Conservation (phyloP, 2,329 filamentous ascomycete genomes). For the Helminthosporium solani region DNA sequence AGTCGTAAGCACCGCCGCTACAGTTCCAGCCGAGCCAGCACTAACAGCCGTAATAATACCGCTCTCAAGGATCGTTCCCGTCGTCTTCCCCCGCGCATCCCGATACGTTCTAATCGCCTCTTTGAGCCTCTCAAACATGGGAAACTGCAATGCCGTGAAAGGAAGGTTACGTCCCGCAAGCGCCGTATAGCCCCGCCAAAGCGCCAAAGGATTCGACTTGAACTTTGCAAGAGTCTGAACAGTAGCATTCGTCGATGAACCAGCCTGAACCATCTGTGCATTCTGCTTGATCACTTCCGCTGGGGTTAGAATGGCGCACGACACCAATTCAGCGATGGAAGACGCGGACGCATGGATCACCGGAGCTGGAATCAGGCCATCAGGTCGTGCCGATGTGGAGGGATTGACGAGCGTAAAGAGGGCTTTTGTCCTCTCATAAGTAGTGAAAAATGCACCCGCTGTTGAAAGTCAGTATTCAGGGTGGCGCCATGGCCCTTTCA, state of each 20-base stretch:
- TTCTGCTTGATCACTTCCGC: conserved; percentile 94
- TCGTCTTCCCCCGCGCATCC: conserved; percentile 39
- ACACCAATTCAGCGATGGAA: conserved; percentile 75
- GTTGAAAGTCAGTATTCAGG: conserved; percentile 6
- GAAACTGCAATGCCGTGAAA: conserved; percentile 86
- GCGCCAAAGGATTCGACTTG: conserved; percentile 55
- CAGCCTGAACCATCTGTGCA: conserved; percentile 70
- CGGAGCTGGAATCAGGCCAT: conserved; percentile 61
- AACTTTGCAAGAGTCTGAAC: conserved; percentile 60
- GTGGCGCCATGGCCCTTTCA: conserved; percentile 7
- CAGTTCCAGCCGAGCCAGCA: conserved; percentile 70
- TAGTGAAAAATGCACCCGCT: conserved; percentile 88
- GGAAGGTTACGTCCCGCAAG: conserved; percentile 81
- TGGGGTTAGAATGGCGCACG: conserved; percentile 82
- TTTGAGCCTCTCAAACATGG: conserved; percentile 75
- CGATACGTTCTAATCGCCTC: conserved; percentile 52
- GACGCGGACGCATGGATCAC: conserved; percentile 73
- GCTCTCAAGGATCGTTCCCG: conserved; percentile 60
- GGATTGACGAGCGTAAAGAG: conserved; percentile 57
- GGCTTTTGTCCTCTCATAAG: conserved; percentile 76
- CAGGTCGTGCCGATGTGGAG: conserved; percentile 32
- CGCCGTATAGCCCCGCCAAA: conserved; percentile 74
- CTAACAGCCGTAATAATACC: conserved; percentile 70
- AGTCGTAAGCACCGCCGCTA: conserved; percentile 80
- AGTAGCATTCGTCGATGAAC: conserved; percentile 50